Base-by-base conservation (phyloP, 2,329 filamentous ascomycete species). In the Cytospora mali region DNA sequence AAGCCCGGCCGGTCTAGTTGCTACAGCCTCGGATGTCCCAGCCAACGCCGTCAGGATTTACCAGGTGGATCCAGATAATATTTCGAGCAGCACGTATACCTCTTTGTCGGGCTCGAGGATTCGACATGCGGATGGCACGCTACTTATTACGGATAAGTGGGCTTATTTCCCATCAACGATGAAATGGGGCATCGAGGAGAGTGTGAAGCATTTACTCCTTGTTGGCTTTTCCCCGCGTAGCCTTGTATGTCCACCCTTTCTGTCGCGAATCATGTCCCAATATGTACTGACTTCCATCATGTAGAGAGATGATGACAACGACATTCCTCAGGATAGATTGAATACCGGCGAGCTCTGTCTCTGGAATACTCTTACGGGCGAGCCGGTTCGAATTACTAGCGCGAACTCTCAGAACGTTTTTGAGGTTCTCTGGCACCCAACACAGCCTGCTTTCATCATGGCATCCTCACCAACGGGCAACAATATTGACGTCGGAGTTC, bases 181-280 rank as follows among this genome's bases (percentile, higher is more conserved):
- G 70, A 84, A 85, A 69, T 89, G 86, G 86, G 86, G 85, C 0
- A 70, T 76, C 27, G 74, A 78, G 1, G 65, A 71, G 0, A 71
- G 67, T 1, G 80, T 81, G 1, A 74, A 74, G 1, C 80, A 87
- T 66, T 73, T 88, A 7, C 76, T 89, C 0, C 75, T 87, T 0
- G 83, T 88, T 1, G 86, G 86, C 10, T 88, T 87, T 71, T 88
- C 86, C 6, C 86, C 86, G 1, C 78, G 86, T 18, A 82, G 82
- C 62, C 72, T 80, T 2, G 42, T 46, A 46, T 4, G 39, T 46
- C n/a, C n/a, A 46, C 35, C 16, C 14, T 23, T 11, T 21, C 39
- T 23, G 39, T 23, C 39, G 18, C 16, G 18, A 10, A 7, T 21
- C 7, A 9, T 46, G 6, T 6, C 7, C 1, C 3, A 46, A 46